A percentile compares a stretch with the other conserved stretches of the same genome.
These are phyloP conservation scores for Raphanus hybrid DNA, from an alignment of 441 rosid genomes.

Conservation along the genomic window DNA sequence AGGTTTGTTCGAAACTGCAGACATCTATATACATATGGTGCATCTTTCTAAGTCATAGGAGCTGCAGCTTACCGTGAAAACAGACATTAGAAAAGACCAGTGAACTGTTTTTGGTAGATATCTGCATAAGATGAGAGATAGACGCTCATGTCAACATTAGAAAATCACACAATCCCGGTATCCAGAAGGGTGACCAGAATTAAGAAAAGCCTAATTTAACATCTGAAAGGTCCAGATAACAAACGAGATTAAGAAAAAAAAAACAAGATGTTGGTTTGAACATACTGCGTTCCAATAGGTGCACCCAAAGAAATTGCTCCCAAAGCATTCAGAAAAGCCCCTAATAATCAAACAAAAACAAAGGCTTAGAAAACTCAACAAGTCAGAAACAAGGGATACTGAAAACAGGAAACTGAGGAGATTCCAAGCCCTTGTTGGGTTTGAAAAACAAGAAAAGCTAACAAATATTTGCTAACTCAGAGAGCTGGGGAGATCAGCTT, in stretches of 20 bases:
- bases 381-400: not conserved
- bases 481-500: not conserved
- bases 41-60: too few relatives aligned
- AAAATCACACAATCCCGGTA: not conserved
- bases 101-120: constrained; percentile 56
- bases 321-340: constrained; percentile 70
- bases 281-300: constrained; percentile 74
- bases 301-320: constrained; percentile 92
- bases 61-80: constrained; percentile 46
- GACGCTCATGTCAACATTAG: constrained; percentile 1
- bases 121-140: constrained; percentile 46
- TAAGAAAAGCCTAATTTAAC: not conserved
- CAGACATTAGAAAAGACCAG: constrained; percentile 85
- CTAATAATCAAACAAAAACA: constrained; percentile 44
- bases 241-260: too few relatives aligned
- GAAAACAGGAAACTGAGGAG: not conserved
- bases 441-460: constrained; percentile 1
- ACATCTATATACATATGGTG: not conserved
- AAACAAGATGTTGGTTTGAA: too few relatives aligned
- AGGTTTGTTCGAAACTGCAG: constrained; percentile 20
- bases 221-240: too few relatives aligned
- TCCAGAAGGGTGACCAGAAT: constrained; percentile 3
- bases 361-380: constrained; percentile 9
- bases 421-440: not conserved
- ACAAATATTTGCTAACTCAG: not conserved